These are phyloP conservation scores for Oryza meyeriana DNA, from an alignment of 176 grass and related monocot genomes.

Conservation along the genomic window DNA sequence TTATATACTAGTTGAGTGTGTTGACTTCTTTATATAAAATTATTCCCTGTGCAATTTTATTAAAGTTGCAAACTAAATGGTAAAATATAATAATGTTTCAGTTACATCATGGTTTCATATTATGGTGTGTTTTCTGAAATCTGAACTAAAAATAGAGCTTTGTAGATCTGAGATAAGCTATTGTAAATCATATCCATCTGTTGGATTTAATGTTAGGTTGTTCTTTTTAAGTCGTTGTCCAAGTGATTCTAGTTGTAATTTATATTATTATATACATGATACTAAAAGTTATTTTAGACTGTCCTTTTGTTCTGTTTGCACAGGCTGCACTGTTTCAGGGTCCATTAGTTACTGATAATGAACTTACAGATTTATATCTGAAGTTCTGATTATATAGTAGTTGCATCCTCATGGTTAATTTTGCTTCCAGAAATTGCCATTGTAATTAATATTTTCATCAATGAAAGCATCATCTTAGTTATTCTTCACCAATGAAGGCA, in stretches of 20 bases:
- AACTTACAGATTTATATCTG: neutral
- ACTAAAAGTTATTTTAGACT: conserved; percentile 1
- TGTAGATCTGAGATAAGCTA: neutral
- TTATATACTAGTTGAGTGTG: no score
- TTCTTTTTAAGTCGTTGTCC: neutral
- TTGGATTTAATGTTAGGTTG: neutral
- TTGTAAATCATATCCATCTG: neutral
- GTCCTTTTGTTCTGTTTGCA: neutral
- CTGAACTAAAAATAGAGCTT: neutral
- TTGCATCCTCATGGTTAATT: neutral
- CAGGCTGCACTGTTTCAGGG: neutral
- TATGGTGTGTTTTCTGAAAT: neutral
- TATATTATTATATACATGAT: neutral
- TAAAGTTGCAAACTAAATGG: neutral
- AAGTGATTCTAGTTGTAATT: neutral
- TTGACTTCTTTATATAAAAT: no score
- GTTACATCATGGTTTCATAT: neutral
- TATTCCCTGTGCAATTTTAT: no score
- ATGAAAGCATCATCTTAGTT: neutral
- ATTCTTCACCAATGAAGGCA: no score
- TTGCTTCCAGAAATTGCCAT: neutral
- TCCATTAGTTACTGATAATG: neutral
- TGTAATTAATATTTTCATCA: neutral
- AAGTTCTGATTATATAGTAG: neutral
- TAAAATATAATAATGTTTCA: neutral